Evolutionary conservation across 805 yeast species (phyloP), one percentile per base, ranked within the genome.

Genomic region (Monosporozyma solicola): DNA sequence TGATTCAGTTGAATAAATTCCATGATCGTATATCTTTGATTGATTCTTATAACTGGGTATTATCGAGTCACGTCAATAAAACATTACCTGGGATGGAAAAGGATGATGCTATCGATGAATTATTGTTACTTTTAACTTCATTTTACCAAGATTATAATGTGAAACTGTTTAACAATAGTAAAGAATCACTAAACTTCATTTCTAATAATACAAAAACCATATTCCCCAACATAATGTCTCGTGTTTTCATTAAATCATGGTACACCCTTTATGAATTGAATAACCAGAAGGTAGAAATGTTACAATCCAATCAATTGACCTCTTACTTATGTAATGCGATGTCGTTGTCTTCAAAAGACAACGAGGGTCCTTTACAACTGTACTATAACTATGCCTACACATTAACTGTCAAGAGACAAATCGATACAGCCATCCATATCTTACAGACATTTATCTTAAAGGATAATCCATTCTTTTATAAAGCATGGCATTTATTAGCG

Each of bases 401-500:
- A 4, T 66, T 80, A 41, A 74, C 84, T 1, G 73, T 75, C 54
- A 62, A 68, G 22, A 69, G 78, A 22, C 67, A 74, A 16, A 62
- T 75, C 15, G 71, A 68, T 24, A 74, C 72, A 8, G 72, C 85
- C 2, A 61, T 73, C 10, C 74, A 71, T 54, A 66, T 76, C 47
- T 62, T 81, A 54, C 83, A 80, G 61, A 66, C 71, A 48, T 67
- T 70, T 2, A 72, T 80, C 4, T 68, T 82, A 54, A 78, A 74
- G 47, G 66, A 72, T 43, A 73, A 73, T 53, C 85, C 87, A 0
- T 77, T 77, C 44, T 76, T 80, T 49, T 73, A 83, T 59, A 77
- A 77, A 59, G 76, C 83, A 7, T 82, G 92, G 82, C 86, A 86
- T 62, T 69, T 87, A 57, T 69, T 86, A 43, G 79, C 82, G 0